A percentile compares a stretch with the other conserved stretches of the same genome.
phyloP scores from a whole-genome alignment of 331 rosid species.

The Malus hybrid region DNA sequence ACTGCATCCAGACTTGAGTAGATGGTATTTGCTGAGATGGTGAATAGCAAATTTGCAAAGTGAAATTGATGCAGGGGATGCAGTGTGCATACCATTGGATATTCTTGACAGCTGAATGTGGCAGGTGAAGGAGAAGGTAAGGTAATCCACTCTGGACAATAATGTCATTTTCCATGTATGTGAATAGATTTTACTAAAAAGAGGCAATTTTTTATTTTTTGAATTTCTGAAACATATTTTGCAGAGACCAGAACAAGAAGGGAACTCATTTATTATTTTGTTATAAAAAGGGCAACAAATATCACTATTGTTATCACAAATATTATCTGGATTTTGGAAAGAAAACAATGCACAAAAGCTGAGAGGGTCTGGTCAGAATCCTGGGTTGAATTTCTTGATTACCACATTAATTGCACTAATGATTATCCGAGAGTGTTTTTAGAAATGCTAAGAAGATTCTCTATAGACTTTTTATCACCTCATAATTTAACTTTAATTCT shows the following conservation, averaged over 20 bases:
- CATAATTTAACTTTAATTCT: no score
- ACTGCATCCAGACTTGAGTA: background rate
- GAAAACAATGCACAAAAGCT: constrained; percentile 1
- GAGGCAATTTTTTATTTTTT: background rate
- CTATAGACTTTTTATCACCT: no score
- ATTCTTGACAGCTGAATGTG: constrained; percentile 2
- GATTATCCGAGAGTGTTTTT: background rate
- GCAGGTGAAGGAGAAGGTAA: background rate
- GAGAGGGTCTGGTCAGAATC: background rate
- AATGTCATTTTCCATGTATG: background rate
- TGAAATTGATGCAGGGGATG: background rate
- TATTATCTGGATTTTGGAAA: background rate
- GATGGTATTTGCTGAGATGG: background rate
- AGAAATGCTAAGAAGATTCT: no score
- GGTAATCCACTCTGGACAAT: constrained; percentile 5
- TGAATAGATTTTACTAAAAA: background rate
- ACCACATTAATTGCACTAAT: constrained; percentile 1
- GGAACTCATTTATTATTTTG: constrained; percentile 3
- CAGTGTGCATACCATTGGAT: constrained; percentile 24
- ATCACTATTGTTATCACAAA: background rate
- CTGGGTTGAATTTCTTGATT: constrained; percentile 4
- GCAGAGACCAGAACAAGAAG: background rate
- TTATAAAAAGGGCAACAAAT: background rate
- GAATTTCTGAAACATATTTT: background rate
- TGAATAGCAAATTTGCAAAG: background rate